These are phyloP conservation scores for Exophiala alcalophila DNA, from an alignment of 2,329 filamentous ascomycete genomes.

Conservation along the genomic window DNA sequence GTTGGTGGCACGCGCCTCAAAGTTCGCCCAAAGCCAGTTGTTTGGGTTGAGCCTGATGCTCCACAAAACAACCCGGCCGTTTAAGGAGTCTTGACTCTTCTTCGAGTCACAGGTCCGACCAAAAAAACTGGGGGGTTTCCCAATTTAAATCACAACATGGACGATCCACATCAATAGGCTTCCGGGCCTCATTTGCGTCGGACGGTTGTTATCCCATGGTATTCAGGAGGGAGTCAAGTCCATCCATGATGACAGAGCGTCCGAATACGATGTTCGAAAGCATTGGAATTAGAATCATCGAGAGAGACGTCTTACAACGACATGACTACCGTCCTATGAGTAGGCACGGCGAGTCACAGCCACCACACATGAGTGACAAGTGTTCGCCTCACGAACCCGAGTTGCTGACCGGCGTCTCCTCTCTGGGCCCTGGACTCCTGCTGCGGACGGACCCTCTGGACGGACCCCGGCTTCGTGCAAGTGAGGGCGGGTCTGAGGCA, in stretches of 20 bases:
- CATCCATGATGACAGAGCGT: conserved; percentile 3
- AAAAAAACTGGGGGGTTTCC: conserved; percentile 1
- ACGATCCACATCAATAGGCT: conserved; percentile 4
- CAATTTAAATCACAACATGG: neutral
- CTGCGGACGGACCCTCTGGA: too few species aligned
- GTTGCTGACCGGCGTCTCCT: conserved; percentile 1
- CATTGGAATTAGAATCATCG: neutral
- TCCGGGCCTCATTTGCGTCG: conserved; percentile 1
- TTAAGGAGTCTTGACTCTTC: neutral
- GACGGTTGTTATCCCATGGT: too few species aligned
- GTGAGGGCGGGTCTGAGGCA: conserved; percentile 1
- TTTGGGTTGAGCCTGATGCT: neutral
- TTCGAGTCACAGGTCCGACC: neutral
- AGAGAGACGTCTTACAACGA: neutral
- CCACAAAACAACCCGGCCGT: neutral
- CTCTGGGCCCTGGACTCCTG: neutral
- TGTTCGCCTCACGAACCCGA: neutral
- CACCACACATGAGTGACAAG: neutral
- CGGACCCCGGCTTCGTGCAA: conserved; percentile 16
- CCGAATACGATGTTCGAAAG: neutral
- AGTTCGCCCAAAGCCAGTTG: neutral
- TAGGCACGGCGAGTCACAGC: neutral
- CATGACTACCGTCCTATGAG: conserved; percentile 1
- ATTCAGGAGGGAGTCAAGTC: too few species aligned
- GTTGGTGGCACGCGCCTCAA: neutral